Evolutionary conservation across 2,329 filamentous ascomycete species (phyloP).

Genomic region (Pseudopithomyces maydicus): DNA sequence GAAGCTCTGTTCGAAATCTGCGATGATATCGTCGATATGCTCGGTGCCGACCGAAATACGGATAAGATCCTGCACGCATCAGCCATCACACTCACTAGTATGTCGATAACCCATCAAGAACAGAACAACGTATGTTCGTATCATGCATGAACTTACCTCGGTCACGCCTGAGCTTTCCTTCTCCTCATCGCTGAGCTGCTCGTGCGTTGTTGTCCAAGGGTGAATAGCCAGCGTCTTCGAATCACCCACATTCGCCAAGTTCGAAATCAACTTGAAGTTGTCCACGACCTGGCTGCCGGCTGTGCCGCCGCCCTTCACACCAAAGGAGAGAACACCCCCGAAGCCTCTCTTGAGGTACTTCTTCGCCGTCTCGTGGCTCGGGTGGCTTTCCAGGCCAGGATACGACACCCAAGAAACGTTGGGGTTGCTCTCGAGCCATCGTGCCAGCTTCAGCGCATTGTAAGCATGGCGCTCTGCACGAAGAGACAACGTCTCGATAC

Average conservation of each 20-base stretch:
- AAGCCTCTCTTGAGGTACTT: slow-evolving; percentile 85
- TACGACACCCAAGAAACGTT: slow-evolving; percentile 95
- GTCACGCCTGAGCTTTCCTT: slow-evolving; percentile 81
- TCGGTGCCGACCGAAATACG: slow-evolving; percentile 95
- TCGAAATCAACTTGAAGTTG: slow-evolving; percentile 91
- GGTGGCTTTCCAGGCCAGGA: slow-evolving; percentile 82
- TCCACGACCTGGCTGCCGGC: slow-evolving; percentile 90
- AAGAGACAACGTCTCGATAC: slow-evolving; percentile 86
- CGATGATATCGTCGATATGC: slow-evolving; percentile 96
- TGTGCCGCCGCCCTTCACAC: slow-evolving; percentile 84
- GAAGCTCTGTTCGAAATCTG: slow-evolving; percentile 92
- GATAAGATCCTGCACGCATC: slow-evolving; percentile 77
- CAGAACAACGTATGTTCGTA: background rate
- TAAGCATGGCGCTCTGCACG: slow-evolving; percentile 83
- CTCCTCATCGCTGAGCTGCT: slow-evolving; percentile 86
- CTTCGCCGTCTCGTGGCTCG: slow-evolving; percentile 79
- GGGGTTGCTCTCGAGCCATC: slow-evolving; percentile 80
- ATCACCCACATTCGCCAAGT: slow-evolving; percentile 95
- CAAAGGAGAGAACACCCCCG: slow-evolving; percentile 90
- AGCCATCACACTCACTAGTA: background rate
- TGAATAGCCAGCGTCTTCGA: slow-evolving; percentile 95
- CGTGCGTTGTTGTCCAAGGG: slow-evolving; percentile 93
- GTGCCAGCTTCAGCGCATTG: slow-evolving; percentile 80
- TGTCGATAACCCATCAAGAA: background rate
- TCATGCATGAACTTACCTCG: slow-evolving; percentile 60